Conservation (phyloP, 306 rosid genomes). For the Prunus mongolica region DNA sequence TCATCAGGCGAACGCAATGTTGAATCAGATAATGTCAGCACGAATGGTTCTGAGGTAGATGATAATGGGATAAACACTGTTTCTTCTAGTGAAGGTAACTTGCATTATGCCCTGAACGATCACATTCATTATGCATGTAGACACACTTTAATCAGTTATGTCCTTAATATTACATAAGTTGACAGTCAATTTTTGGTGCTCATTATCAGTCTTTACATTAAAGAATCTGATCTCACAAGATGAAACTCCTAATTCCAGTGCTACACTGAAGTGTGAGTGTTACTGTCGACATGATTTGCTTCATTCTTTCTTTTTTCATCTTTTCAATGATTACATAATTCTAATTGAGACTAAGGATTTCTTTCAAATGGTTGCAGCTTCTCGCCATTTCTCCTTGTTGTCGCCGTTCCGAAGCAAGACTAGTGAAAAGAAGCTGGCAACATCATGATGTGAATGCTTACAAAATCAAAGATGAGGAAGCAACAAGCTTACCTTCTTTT, state of each 20-base stretch:
- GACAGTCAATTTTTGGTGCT: slow-evolving; percentile 21
- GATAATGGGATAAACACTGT: slow-evolving; percentile 41
- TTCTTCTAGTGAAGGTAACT: slow-evolving; percentile 72
- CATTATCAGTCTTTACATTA: slow-evolving; percentile 60
- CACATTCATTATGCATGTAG: slow-evolving; percentile 1
- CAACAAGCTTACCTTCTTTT: slow-evolving; percentile 12
- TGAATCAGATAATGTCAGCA: slow-evolving; percentile 60
- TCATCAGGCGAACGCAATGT: slow-evolving; percentile 41
- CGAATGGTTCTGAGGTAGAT: slow-evolving; percentile 56
- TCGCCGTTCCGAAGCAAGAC: slow-evolving; percentile 91
- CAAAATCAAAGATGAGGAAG: slow-evolving; percentile 12
- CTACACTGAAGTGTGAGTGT: slow-evolving; percentile 76
- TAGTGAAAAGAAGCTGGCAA: slow-evolving; percentile 62
- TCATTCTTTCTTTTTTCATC: slow-evolving; percentile 1
- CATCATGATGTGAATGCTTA: slow-evolving; percentile 30
- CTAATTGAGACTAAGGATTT: slow-evolving; percentile 7
- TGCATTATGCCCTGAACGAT: not conserved
- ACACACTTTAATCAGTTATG: not conserved
- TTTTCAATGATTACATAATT: not conserved
- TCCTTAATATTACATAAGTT: slow-evolving; percentile 10
- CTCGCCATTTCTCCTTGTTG: slow-evolving; percentile 83
- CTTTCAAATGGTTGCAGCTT: slow-evolving; percentile 49
- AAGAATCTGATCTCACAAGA: slow-evolving; percentile 87
- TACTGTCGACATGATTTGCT: slow-evolving; percentile 7
- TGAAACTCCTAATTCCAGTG: slow-evolving; percentile 63